Base-by-base conservation (phyloP, 2,329 filamentous ascomycete species). In the Periconia digitata region DNA sequence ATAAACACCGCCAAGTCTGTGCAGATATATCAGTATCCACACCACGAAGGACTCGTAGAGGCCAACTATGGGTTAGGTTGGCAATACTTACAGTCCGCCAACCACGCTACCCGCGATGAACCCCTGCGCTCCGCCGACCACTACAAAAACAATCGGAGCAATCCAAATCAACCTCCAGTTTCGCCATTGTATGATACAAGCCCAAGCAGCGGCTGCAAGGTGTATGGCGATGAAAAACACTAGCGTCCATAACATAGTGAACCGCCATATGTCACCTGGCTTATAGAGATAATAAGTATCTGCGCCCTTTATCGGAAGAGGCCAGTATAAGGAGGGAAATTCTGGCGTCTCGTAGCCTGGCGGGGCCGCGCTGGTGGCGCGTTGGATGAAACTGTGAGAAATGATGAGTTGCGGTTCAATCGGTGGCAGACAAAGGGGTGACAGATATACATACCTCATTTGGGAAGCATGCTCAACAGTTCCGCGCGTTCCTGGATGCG, bases 271-370 rank as follows among this genome's bases (percentile, higher is more conserved):
- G 65, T 95, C 90, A 50, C 73, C 69, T 2, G 89, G 79, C 63
- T 87, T 80, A 75, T 89, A 92, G 58, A 96, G 84, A 61, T 85
- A 86, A 53, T 75, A 73, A 27, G 79, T 73, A 32, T 83, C 81
- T 50, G 80, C 79, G 38, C 80, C 74, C 49, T 70, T 69, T 12
- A 85, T 76, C 20, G 80, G 78, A 39, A 85, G 74, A 27, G 87
- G 85, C 82, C 89, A 87, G 74, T 90, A 90, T 51, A 96, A 84
- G 32, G 88, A 89, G 1, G 91, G 91, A 66, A 95, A 96, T 4
- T 76, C 69, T 17, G 90, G 90, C 18, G 82, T 81, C 21, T 72
- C 69, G 74, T 95, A 94, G 67, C 79, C 78, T 27, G 75, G 69
- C 1, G 81, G 81, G 43, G 74, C 73, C 17, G 74, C 70, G 40